phyloP scores from a whole-genome alignment of 164 flowering plant species.

The Berberis vulgaris region DNA sequence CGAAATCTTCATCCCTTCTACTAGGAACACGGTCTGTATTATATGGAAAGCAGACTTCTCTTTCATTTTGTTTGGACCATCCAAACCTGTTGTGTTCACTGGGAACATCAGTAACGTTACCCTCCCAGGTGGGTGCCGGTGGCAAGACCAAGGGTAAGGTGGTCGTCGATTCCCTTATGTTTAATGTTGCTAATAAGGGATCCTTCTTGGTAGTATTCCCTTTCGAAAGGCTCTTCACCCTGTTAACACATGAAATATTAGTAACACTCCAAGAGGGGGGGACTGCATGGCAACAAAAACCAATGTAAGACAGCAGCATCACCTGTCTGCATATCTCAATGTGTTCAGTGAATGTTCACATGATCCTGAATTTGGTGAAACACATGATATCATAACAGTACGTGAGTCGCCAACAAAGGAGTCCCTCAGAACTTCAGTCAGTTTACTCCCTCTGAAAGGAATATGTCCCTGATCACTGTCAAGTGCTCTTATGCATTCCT shows the following conservation, averaged over 20 bases:
- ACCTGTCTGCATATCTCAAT: conserved; percentile 97
- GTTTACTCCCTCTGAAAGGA: conserved; percentile 94
- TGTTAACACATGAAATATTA: conserved; percentile 17
- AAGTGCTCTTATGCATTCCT: conserved; percentile 94
- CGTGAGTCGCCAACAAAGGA: conserved; percentile 92
- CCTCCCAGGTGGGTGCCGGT: conserved; percentile 27
- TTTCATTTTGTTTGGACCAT: conserved; percentile 42
- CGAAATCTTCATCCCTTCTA: conserved; percentile 41
- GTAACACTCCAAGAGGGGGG: not conserved
- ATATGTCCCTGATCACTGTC: conserved; percentile 92
- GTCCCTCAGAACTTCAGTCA: conserved; percentile 90
- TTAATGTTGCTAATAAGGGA: conserved; percentile 25
- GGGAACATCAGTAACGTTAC: conserved; percentile 20
- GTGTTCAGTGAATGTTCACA: conserved; percentile 94
- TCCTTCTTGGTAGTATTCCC: conserved; percentile 61
- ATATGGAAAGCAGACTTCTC: conserved; percentile 24
- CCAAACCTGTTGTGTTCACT: conserved; percentile 39
- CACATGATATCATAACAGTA: conserved; percentile 94
- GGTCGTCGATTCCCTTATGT: conserved; percentile 46
- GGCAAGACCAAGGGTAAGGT: conserved; percentile 26
- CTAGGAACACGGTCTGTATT: conserved; percentile 35
- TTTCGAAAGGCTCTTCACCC: conserved; percentile 89
- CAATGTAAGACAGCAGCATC: not conserved
- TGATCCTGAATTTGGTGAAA: conserved; percentile 88
- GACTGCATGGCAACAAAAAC: not conserved